Evolutionary conservation across 768 basidiomycete species (phyloP), one percentile per base, ranked within the genome.

Genomic region (Crassisporium funariophilum): DNA sequence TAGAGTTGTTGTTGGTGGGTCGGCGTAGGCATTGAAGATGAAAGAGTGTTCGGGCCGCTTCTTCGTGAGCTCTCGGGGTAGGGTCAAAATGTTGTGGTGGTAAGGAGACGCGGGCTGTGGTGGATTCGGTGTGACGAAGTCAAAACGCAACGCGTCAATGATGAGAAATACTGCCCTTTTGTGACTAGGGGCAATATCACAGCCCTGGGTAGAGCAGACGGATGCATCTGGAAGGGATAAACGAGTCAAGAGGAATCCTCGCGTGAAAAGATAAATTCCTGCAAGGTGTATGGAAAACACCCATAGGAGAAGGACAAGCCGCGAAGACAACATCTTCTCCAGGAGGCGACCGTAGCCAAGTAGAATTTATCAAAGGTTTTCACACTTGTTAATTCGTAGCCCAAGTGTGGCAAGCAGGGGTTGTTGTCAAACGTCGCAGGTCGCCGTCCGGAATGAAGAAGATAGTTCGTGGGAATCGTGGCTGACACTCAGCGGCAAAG

Each of bases 1-100:
- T 29, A 98, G 77, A 0, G 95, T 98, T 0, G 92, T 83, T 0
- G 97, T 99, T 0, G 97, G 97, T 0, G 97, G 95, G 59, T 99
- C 95, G 3, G 93, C 83, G 66, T 90, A 85, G 2, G 91, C 77
- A 60, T 98, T 88, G 66, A 91, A 93, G 35, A 98, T 72, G 64
- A 95, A 83, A 0, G 94, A 95, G 43, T 84, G 78, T 29, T 71
- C 62, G 0, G 97, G 95, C 12, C 77, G 66, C 2, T 68, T 58
- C 0, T 71, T 68, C 0, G 88, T 84, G 24, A 98, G 75, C 58
- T 88, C 78, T 3, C 74, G 70, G 0, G 95, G 95, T 10, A 95
- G 73, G 0, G 83, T 87, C 19, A 99, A 67, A 17, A 94, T 74
- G 64, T 90, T 79, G 64, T 97, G 94, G 61, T 93, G 88, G 56